Conservation (phyloP, 306 rosid species). For the Clitoria ternatea region DNA sequence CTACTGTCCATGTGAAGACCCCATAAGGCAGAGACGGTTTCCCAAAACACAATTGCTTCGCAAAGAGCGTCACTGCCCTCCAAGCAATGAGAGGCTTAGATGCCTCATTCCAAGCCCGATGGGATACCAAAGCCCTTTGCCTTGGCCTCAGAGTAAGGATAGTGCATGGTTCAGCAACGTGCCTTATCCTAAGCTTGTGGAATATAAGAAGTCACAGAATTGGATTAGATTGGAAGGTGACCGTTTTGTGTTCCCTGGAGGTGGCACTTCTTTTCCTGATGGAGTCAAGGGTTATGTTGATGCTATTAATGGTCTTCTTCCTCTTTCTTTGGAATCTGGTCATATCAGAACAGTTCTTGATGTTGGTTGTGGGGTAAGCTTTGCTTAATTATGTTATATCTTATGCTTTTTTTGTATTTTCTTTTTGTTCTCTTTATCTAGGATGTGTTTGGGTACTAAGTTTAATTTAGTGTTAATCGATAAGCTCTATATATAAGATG, state of each 20-base stretch:
- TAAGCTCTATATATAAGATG: too few relatives aligned
- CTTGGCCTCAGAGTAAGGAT: conserved; percentile 44
- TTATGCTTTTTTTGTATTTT: not conserved
- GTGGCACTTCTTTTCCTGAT: conserved; percentile 45
- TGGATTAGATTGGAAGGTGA: conserved; percentile 49
- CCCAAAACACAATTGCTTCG: conserved; percentile 14
- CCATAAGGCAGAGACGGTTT: conserved; percentile 25
- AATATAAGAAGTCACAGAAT: conserved; percentile 45
- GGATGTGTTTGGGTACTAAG: too few relatives aligned
- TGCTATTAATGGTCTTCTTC: conserved; percentile 28
- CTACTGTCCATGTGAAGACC: conserved; percentile 51
- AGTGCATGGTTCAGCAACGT: conserved; percentile 49
- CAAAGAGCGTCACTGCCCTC: conserved; percentile 50
- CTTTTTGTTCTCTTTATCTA: not conserved
- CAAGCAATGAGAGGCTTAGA: not conserved
- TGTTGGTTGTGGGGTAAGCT: conserved; percentile 49
- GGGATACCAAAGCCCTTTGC: conserved; percentile 33
- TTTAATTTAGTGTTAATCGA: too few relatives aligned
- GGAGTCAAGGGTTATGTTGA: conserved; percentile 43
- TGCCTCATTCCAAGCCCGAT: conserved; percentile 41
- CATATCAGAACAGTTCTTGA: conserved; percentile 45
- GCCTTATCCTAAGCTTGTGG: conserved; percentile 40
- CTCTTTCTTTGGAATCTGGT: conserved; percentile 33
- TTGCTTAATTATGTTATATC: not conserved
- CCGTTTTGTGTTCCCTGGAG: conserved; percentile 44